phyloP scores from a whole-genome alignment of 345 rosid species.

The Bruguiera sexangula region DNA sequence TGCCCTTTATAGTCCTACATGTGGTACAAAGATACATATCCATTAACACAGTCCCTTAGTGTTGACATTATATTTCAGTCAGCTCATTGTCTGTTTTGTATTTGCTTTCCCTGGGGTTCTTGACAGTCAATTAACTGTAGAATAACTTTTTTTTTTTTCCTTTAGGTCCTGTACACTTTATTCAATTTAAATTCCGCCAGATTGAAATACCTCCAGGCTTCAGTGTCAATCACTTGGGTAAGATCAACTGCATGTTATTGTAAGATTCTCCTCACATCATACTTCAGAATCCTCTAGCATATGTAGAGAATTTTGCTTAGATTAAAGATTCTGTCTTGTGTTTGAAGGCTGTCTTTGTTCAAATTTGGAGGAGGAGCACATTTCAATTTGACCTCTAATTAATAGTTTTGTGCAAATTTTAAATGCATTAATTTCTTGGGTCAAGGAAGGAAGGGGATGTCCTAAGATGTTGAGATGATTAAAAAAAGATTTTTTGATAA shows the following conservation, averaged over 20 bases:
- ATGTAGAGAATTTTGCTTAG: too few relatives aligned
- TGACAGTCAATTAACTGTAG: conserved; percentile 1
- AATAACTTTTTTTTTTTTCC: not conserved
- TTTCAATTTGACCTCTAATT: not conserved
- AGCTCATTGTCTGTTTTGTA: not conserved
- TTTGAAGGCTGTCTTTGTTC: not conserved
- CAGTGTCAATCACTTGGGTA: conserved; percentile 75
- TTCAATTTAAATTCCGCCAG: conserved; percentile 90
- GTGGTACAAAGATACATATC: not conserved
- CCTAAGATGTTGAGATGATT: too few relatives aligned
- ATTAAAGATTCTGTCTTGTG: not conserved
- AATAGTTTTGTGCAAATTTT: not conserved
- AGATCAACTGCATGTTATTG: not conserved
- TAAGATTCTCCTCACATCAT: not conserved
- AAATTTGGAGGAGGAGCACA: not conserved
- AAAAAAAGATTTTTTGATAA: too few relatives aligned
- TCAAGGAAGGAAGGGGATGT: too few relatives aligned
- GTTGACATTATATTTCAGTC: too few relatives aligned
- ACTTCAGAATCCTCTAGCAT: too few relatives aligned
- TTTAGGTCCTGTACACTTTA: conserved; percentile 78
- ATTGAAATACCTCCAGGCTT: conserved; percentile 89
- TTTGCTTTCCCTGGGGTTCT: conserved; percentile 1
- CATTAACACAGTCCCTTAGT: not conserved
- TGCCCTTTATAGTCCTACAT: not conserved
- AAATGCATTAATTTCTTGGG: not conserved